phyloP scores from a whole-genome alignment of 1,139 yeast genomes.

The Pichia sp. region DNA sequence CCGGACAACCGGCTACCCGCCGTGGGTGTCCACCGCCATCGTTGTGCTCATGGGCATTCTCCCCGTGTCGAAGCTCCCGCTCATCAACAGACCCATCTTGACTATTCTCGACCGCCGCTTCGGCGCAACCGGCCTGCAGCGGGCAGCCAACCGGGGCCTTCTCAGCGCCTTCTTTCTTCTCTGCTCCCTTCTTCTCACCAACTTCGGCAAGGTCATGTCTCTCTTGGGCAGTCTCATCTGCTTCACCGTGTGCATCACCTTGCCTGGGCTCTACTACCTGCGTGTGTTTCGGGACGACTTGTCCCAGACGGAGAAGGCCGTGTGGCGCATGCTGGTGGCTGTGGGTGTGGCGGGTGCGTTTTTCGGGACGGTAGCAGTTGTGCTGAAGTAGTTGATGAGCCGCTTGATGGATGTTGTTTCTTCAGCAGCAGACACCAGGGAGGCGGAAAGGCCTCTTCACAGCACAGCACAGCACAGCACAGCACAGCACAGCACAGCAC shows the following conservation, averaged over 20 bases:
- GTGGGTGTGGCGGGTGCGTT: constrained; percentile 46
- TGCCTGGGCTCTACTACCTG: constrained; percentile 71
- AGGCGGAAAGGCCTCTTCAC: no score
- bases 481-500: no score
- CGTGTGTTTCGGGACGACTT: constrained; percentile 50
- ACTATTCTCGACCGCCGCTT: constrained; percentile 50
- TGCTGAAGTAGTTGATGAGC: constrained; percentile 14
- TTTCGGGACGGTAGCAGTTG: constrained; percentile 43
- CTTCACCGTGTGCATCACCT: constrained; percentile 70
- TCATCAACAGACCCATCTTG: constrained; percentile 82
- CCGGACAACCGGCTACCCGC: constrained; percentile 68
- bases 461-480: no score
- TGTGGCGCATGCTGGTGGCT: constrained; percentile 45
- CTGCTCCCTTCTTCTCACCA: constrained; percentile 60
- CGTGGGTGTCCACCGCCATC: constrained; percentile 56
- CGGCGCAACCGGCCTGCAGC: constrained; percentile 4
- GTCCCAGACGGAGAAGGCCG: constrained; percentile 34
- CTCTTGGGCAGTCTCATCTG: constrained; percentile 80
- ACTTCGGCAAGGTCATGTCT: constrained; percentile 80
- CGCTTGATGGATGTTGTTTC: not conserved
- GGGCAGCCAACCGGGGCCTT: constrained; percentile 21
- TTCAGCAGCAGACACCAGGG: no score
- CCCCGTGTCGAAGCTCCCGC: constrained; percentile 84
- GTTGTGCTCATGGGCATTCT: constrained; percentile 73
- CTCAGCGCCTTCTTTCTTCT: constrained; percentile 35